These are phyloP conservation scores for Hanseniaspora clermontiae DNA, from an alignment of 805 yeast species.

Conservation along the genomic window DNA sequence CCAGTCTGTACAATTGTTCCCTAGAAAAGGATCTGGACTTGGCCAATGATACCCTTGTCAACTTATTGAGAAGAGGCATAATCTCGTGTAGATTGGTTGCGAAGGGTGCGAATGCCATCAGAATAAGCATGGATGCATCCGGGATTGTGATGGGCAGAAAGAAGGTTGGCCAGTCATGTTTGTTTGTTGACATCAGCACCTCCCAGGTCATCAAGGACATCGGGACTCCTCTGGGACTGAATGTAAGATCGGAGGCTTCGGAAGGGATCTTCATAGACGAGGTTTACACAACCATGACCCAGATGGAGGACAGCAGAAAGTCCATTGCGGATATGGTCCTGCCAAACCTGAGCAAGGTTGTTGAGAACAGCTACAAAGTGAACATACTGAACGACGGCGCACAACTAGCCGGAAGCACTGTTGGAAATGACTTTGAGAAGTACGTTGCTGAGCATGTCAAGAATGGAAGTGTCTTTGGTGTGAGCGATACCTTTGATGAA, in stretches of 20 bases:
- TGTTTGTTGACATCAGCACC: conserved; percentile 8
- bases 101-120: conserved; percentile 5
- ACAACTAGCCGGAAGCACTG: neutral
- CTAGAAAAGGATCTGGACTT: conserved; percentile 5
- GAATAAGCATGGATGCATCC: conserved; percentile 7
- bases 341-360: conserved; percentile 4
- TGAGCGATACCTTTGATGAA: neutral
- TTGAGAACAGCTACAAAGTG: neutral
- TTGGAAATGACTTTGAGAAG: conserved; percentile 6
- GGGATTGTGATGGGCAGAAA: conserved; percentile 11
- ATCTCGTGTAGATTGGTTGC: conserved; percentile 7
- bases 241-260: conserved; percentile 9
- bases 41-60: conserved; percentile 2
- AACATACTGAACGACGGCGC: neutral
- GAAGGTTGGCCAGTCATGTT: conserved; percentile 10
- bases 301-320: neutral
- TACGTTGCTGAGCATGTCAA: conserved; percentile 4
- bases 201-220: conserved; percentile 12
- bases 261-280: conserved; percentile 12
- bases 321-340: conserved; percentile 21
- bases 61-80: conserved; percentile 12
- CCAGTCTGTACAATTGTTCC: conserved; percentile 6
- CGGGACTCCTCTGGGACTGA: conserved; percentile 8
- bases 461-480: neutral
- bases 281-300: conserved; percentile 17